Conservation (phyloP, 2,329 filamentous ascomycete genomes). For the Xylogone sp. region DNA sequence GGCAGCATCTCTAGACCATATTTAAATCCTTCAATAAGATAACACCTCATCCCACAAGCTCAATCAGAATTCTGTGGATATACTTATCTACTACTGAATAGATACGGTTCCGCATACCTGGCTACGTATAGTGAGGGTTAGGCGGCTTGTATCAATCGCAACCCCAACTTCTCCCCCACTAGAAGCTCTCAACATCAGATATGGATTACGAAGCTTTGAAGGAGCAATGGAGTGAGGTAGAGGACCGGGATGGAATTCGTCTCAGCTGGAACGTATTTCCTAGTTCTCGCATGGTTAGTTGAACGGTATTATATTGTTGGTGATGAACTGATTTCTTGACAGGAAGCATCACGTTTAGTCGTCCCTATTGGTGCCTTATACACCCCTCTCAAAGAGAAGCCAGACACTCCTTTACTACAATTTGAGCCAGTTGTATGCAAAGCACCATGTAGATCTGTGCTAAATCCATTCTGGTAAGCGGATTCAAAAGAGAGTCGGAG, state of each 20-base stretch:
- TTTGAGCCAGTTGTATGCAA: constrained; percentile 98
- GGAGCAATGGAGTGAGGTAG: constrained; percentile 93
- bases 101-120: neutral
- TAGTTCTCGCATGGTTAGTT: constrained; percentile 86
- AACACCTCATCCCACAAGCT: neutral
- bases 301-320: constrained; percentile 4
- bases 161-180: neutral
- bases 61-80: neutral
- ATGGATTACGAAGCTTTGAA: constrained; percentile 96
- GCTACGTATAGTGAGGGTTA: constrained; percentile 18
- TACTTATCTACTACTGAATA: neutral
- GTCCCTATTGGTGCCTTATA: constrained; percentile 96
- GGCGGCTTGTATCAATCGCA: constrained; percentile 6
- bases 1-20: neutral
- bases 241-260: constrained; percentile 92
- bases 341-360: constrained; percentile 92
- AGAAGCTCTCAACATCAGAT: constrained; percentile 2
- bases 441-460: constrained; percentile 86
- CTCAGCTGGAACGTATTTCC: constrained; percentile 99
- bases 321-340: constrained; percentile 26
- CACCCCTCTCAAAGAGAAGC: constrained; percentile 92
- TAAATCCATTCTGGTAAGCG: constrained; percentile 92
- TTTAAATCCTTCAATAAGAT: neutral
- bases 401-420: constrained; percentile 81
- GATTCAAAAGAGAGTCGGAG: neutral